These are phyloP conservation scores for Yarrowia osloensis DNA, from an alignment of 805 yeast genomes.

Conservation along the genomic window DNA sequence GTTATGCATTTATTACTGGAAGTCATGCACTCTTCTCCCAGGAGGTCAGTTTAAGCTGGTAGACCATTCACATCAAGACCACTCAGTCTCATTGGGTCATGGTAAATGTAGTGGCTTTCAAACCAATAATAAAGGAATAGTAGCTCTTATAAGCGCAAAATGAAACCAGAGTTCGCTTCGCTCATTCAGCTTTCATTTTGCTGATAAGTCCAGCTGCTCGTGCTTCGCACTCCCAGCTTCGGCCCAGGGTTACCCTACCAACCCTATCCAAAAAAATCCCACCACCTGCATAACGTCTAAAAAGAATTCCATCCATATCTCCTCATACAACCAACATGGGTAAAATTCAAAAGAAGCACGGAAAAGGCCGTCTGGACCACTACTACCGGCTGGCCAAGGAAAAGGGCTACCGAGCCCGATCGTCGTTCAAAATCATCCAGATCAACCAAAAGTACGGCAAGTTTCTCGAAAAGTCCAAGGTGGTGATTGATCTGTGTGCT, in stretches of 20 bases:
- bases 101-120: no score
- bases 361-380: constrained; percentile 98
- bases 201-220: no score
- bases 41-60: no score
- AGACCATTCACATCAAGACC: no score
- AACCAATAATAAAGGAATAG: no score
- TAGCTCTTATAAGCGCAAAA: no score
- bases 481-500: constrained; percentile 96
- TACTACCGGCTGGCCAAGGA: constrained; percentile 96
- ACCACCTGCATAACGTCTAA: neutral
- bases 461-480: constrained; percentile 90
- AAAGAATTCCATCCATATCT: neutral
- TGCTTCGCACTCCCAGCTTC: no score
- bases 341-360: constrained; percentile 88
- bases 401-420: constrained; percentile 98
- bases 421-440: constrained; percentile 92
- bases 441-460: constrained; percentile 96
- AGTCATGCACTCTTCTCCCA: no score
- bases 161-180: no score
- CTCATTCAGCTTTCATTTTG: no score
- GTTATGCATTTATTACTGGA: no score
- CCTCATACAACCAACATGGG: constrained; percentile 56
- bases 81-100: no score
- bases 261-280: neutral
- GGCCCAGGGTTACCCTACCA: constrained; percentile 17